Evolutionary conservation across 2,329 filamentous ascomycete genomes (phyloP).

Genomic region (Fusarium sp.): DNA sequence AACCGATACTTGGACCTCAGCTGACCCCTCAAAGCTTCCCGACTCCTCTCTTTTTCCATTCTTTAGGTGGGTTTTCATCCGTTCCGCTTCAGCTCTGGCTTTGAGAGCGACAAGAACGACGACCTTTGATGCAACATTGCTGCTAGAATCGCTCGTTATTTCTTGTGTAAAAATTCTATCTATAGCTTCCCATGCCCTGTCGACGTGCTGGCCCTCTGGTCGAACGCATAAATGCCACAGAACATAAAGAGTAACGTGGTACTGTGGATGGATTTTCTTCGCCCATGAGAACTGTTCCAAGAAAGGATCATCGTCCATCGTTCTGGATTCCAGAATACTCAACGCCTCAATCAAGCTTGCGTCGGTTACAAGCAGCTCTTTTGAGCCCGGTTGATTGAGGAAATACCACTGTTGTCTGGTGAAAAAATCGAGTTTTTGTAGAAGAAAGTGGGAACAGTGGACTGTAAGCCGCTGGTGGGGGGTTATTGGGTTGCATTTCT

Average conservation of each 20-base stretch:
- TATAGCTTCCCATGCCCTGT: background rate
- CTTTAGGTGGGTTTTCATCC: background rate
- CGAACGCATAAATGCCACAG: conserved; percentile 1
- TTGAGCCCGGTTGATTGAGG: background rate
- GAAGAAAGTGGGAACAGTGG: conserved; percentile 1
- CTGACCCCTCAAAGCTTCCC: fast-evolving
- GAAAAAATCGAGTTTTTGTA: conserved; percentile 6
- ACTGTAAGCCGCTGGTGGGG: conserved; percentile 3
- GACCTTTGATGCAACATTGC: background rate
- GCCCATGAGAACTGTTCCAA: conserved; percentile 3
- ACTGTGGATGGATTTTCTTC: background rate
- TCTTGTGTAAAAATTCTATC: background rate
- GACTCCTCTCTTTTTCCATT: fast-evolving
- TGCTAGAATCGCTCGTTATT: background rate
- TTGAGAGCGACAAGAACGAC: background rate
- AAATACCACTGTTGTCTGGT: conserved; percentile 1
- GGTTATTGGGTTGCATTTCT: background rate
- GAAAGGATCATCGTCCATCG: background rate
- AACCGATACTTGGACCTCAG: fast-evolving
- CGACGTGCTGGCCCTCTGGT: background rate
- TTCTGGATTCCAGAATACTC: background rate
- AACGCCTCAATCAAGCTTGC: background rate
- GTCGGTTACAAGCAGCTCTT: background rate
- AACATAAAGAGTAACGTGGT: background rate
- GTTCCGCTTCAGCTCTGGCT: background rate